Evolutionary conservation across 371 early-diverging fungal genomes (phyloP).

Genomic region (Syncephalastrum sp.): DNA sequence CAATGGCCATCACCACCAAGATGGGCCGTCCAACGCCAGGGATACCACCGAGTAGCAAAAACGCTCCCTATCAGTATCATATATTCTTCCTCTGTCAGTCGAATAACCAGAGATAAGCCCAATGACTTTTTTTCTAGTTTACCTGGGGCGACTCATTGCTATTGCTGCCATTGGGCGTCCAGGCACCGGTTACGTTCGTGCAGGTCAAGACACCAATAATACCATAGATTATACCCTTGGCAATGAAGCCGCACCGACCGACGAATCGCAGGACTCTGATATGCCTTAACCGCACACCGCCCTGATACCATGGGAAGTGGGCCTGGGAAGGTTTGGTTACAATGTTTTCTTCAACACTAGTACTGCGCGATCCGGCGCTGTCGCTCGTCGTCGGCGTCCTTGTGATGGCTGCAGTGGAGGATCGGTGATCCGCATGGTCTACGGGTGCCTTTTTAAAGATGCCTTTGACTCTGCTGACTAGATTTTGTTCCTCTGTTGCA

Average conservation of each 20-base stretch:
- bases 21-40: constrained; percentile 17
- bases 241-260: constrained; percentile 26
- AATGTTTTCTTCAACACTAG: no score
- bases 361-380: no score
- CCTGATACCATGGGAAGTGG: no score
- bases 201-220: constrained; percentile 24
- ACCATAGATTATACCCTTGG: constrained; percentile 29
- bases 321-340: no score
- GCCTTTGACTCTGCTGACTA: no score
- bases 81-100: background rate
- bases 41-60: constrained; percentile 17
- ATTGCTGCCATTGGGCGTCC: constrained; percentile 31
- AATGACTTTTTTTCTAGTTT: background rate
- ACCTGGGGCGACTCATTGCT: constrained; percentile 21
- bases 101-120: background rate
- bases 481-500: no score
- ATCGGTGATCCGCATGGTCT: no score
- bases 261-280: constrained; percentile 11
- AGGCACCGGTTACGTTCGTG: constrained; percentile 9
- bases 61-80: constrained; percentile 17
- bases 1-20: constrained; percentile 22
- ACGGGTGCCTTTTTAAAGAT: no score
- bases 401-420: no score
- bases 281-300: constrained; percentile 1
- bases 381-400: no score